Evolutionary conservation across 176 grass and related monocot genomes (phyloP), one percentile per base, ranked within the genome.

Genomic region (Musa schizocarpa): DNA sequence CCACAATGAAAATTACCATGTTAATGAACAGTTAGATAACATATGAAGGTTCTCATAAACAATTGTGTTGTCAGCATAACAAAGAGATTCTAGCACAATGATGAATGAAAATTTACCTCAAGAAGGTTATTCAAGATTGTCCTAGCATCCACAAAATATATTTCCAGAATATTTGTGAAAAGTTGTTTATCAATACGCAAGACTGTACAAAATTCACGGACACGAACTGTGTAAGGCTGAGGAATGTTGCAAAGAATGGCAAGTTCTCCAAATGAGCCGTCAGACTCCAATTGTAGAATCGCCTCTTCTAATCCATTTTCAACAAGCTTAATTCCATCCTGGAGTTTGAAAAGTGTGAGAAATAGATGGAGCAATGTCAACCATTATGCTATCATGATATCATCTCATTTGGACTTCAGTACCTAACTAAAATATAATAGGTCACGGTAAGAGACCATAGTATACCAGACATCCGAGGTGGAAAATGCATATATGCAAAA

Each of bases 91-190:
- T 29, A 21, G 7, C 34, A 9, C 52, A n/a, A 77, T 48, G 50
- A 69, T 17, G 50, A 26, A n/a, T 19, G 5, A 14, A 21, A 73
- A n/a, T 12, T 17, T 92, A 90, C 93, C 79, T 95, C 88, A 4
- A 87, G 77, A 69, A 98, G 94, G 75, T 99, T 99, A 76, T 82
- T 88, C 74, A 99, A 68, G 51, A 99, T 88, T 66, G 21, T 88
- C 20, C 91, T 78, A 75, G 91, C 96, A 9, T 99, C 96, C 5
- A 99, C 82, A 69, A 95, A 99, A 82, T 88, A 92, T 50, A 94
- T 92, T 68, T 99, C 91, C 58, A 99, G 71, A 73, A 95, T 88
- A 74, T 91, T 89, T 56, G 43, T 77, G 11, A 66, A 63, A 17
- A 65, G 2, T 52, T 77, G 75, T 65, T 77, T 65, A 53, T 77